Percentiles rank a stretch among this genome's conserved stretches.
These are phyloP conservation scores for Antrodiella citrinella DNA, from an alignment of 768 basidiomycete genomes.

Conservation along the genomic window DNA sequence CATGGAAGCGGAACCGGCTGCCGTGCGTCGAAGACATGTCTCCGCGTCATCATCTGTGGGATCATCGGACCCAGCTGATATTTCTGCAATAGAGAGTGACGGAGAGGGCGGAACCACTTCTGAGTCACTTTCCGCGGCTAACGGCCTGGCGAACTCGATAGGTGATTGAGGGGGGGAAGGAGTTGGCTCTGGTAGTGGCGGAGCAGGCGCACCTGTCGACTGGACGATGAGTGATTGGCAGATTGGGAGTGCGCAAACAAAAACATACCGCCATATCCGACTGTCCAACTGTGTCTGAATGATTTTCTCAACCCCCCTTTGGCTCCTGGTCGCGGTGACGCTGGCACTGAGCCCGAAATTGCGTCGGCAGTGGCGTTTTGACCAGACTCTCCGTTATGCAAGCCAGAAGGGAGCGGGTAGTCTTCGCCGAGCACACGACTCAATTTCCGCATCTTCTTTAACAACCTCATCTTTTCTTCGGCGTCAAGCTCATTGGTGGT, in stretches of 20 bases:
- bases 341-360: not conserved
- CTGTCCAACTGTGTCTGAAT: not conserved
- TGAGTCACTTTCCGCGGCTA: too few species aligned
- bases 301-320: not conserved
- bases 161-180: conserved; percentile 7
- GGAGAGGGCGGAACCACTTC: not conserved
- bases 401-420: conserved; percentile 14
- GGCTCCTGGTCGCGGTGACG: not conserved
- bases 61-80: not conserved
- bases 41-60: not conserved
- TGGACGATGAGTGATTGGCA: too few species aligned
- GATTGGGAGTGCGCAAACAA: not conserved
- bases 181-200: not conserved
- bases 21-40: not conserved
- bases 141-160: conserved; percentile 10
- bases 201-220: too few species aligned
- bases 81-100: not conserved
- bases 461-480: conserved; percentile 28
- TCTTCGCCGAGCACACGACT: conserved; percentile 33
- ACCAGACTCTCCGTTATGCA: not conserved
- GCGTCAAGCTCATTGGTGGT: conserved; percentile 27
- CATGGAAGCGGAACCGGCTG: conserved; percentile 7
- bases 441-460: conserved; percentile 37
- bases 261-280: too few species aligned
- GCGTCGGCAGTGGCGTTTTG: not conserved